Conservation (phyloP, 1,284 basidiomycete species). For the Coniferiporia weirii region DNA sequence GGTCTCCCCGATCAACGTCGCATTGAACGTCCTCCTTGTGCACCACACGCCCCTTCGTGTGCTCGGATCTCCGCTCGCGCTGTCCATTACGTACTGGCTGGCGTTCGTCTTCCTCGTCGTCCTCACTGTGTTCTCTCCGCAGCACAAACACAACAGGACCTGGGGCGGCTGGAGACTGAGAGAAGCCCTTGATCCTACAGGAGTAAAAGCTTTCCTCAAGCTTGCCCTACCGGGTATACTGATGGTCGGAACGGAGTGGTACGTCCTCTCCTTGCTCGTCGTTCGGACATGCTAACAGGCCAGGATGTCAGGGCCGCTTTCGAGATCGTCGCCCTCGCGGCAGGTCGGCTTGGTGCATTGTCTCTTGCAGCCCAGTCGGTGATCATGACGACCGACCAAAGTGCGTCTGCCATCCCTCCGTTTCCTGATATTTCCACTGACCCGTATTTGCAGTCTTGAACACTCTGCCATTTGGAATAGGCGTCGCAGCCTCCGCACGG, state of each 20-base stretch:
- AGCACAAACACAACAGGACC: conserved; percentile 50
- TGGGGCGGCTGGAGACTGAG: conserved; percentile 56
- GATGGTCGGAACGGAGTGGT: conserved; percentile 80
- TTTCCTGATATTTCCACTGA: conserved; percentile 12
- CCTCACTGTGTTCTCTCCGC: conserved; percentile 43
- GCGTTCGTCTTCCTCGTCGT: conserved; percentile 51
- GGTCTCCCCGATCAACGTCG: conserved; percentile 60
- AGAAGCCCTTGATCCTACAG: conserved; percentile 41
- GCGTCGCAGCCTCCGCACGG: conserved; percentile 67
- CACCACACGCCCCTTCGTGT: conserved; percentile 58
- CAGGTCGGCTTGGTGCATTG: conserved; percentile 60
- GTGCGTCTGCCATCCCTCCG: conserved; percentile 32
- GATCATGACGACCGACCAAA: conserved; percentile 81
- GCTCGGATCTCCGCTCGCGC: conserved; percentile 57
- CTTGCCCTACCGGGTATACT: conserved; percentile 69
- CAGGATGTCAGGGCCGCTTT: conserved; percentile 57
- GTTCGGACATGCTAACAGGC: background rate
- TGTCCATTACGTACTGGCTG: conserved; percentile 67
- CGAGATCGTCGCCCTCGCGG: conserved; percentile 75
- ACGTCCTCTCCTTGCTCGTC: conserved; percentile 18
- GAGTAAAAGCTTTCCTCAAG: conserved; percentile 51
- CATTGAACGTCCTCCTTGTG: conserved; percentile 52
- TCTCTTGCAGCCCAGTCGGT: conserved; percentile 71
- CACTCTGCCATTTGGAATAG: conserved; percentile 64
- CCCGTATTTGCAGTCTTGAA: conserved; percentile 45